Conservation (phyloP, 129 eudicot species). For the Lonicera japonica region DNA sequence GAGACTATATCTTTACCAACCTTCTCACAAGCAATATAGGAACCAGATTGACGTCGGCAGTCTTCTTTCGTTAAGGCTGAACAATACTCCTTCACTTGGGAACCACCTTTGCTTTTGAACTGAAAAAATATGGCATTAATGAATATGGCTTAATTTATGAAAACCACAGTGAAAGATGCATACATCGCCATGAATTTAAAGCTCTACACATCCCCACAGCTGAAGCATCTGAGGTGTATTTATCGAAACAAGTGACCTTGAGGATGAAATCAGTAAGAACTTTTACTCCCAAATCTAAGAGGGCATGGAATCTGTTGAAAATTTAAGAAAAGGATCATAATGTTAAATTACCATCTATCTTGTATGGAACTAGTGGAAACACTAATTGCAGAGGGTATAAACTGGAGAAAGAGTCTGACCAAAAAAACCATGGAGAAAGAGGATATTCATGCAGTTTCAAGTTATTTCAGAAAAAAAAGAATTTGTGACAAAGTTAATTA, state of each 20-base stretch:
- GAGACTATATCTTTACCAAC: conserved; percentile 17
- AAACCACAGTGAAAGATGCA: background rate
- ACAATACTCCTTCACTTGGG: conserved; percentile 93
- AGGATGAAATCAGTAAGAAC: background rate
- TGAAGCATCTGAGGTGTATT: background rate
- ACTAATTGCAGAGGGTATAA: background rate
- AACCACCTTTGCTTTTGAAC: conserved; percentile 96
- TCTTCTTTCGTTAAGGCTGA: conserved; percentile 92
- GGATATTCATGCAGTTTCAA: background rate
- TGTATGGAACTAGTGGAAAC: background rate
- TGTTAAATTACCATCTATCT: background rate
- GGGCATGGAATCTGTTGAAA: too few species aligned
- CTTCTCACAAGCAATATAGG: conserved; percentile 92
- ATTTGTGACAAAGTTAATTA: too few species aligned
- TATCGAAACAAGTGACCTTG: background rate
- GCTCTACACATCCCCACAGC: conserved; percentile 3
- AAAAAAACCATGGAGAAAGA: background rate
- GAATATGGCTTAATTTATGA: background rate
- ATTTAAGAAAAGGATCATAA: too few species aligned
- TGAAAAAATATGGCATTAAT: conserved; percentile 15
- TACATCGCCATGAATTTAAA: background rate
- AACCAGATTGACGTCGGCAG: conserved; percentile 86
- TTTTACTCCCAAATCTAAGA: background rate
- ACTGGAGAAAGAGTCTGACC: background rate
- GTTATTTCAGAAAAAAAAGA: background rate